A percentile compares a stretch with the other conserved stretches of the same genome.
Conservation (phyloP, 1,284 basidiomycete species). For the Ceratobasidium sp. region DNA sequence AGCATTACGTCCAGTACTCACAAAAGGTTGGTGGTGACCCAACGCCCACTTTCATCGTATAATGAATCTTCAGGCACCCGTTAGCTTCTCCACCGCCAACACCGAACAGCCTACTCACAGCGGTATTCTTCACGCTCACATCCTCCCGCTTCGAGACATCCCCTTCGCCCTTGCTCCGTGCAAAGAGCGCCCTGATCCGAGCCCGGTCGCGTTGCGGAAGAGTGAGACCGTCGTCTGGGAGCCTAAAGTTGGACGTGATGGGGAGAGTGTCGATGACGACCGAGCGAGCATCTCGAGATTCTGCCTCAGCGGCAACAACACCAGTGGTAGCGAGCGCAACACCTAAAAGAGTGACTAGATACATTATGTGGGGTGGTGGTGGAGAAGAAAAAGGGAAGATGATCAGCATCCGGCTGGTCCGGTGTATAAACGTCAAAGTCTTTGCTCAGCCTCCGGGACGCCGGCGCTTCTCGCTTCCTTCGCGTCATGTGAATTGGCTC, state of each 20-base stretch:
- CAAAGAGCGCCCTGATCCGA: slow-evolving; percentile 15
- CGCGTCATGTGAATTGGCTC: too few species aligned
- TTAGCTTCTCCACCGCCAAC: background rate
- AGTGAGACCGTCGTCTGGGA: background rate
- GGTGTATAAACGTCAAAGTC: background rate
- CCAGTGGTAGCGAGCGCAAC: slow-evolving; percentile 19
- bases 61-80: slow-evolving; percentile 16
- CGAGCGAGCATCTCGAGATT: background rate
- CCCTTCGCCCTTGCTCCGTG: background rate
- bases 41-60: slow-evolving; percentile 29
- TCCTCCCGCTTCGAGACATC: background rate
- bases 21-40: slow-evolving; percentile 32
- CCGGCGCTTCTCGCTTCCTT: background rate
- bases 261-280: slow-evolving; percentile 27
- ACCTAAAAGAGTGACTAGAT: slow-evolving; percentile 24
- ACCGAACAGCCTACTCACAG: background rate
- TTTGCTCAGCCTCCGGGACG: background rate
- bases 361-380: slow-evolving; percentile 4
- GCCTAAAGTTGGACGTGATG: slow-evolving; percentile 11
- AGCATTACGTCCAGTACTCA: background rate
- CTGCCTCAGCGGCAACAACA: background rate
- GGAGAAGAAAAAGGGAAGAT: slow-evolving; percentile 8
- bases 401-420: background rate
- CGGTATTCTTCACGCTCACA: slow-evolving; percentile 29
- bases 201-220: slow-evolving; percentile 27